phyloP scores from a whole-genome alignment of 179 eudicot genomes.

The Nepenthes alata region DNA sequence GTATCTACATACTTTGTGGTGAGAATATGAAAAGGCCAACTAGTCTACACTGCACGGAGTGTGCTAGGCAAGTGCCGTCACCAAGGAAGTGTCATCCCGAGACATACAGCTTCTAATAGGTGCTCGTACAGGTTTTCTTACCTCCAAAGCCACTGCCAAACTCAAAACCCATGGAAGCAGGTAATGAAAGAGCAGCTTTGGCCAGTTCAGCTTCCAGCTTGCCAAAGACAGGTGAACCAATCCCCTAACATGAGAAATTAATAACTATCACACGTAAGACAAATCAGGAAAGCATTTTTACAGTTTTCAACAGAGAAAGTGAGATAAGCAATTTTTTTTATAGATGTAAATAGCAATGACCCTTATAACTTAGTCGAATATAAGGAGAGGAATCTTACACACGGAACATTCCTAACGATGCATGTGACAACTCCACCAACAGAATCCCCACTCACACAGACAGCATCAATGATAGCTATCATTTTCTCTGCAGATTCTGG shows the following conservation, averaged over 20 bases:
- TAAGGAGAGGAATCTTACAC: conserved; percentile 39
- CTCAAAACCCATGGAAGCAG: conserved; percentile 96
- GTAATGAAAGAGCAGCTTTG: conserved; percentile 74
- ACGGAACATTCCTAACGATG: conserved; percentile 78
- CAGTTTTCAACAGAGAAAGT: not conserved
- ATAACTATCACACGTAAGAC: not conserved
- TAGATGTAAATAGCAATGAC: too few relatives aligned
- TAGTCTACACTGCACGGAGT: too few relatives aligned
- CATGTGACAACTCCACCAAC: conserved; percentile 97
- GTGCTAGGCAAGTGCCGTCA: too few relatives aligned
- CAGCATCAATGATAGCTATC: conserved; percentile 89
- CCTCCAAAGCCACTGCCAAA: conserved; percentile 96
- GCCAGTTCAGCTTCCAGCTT: conserved; percentile 98
- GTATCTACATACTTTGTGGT: too few relatives aligned
- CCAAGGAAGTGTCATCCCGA: too few relatives aligned
- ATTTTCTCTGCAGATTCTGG: conserved; percentile 91
- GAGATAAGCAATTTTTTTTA: not conserved
- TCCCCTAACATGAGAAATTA: conserved; percentile 47
- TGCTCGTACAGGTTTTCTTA: conserved; percentile 8
- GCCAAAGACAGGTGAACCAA: conserved; percentile 96
- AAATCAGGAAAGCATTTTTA: not conserved
- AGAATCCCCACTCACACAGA: conserved; percentile 87
- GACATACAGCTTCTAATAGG: not conserved
- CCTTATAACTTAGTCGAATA: not conserved
- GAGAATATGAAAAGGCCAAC: too few relatives aligned